Percentiles rank a stretch among this genome's conserved stretches.
Evolutionary conservation across 495 filamentous ascomycete genomes (phyloP).

Genomic region (Schizothecium vesticola): DNA sequence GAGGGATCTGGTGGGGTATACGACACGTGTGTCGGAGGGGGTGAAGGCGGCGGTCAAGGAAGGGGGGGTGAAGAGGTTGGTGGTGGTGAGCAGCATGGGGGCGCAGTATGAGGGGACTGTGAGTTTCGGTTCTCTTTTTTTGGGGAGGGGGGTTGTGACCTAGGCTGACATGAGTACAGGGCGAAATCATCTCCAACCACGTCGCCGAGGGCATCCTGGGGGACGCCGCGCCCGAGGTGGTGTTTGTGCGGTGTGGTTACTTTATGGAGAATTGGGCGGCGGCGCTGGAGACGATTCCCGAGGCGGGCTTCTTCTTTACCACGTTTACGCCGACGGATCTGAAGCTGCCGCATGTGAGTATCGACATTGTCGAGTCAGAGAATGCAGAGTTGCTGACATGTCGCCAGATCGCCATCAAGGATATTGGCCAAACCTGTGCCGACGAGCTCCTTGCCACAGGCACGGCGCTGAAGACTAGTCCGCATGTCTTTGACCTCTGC

Average conservation of each 20-base stretch:
- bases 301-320: conserved; percentile 17
- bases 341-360: conserved; percentile 15
- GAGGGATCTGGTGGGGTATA: conserved; percentile 10
- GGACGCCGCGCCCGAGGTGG: conserved; percentile 14
- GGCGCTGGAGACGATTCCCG: conserved; percentile 11
- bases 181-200: conserved; percentile 23
- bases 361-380: not conserved
- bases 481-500: conserved; percentile 22
- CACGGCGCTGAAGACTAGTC: not conserved
- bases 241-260: conserved; percentile 23
- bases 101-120: conserved; percentile 26
- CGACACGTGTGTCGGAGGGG: conserved; percentile 13
- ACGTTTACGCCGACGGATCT: conserved; percentile 18
- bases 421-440: conserved; percentile 19
- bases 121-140: not conserved
- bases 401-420: conserved; percentile 18
- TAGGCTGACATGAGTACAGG: conserved; percentile 4
- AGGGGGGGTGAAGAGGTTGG: conserved; percentile 21
- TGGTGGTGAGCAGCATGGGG: conserved; percentile 16
- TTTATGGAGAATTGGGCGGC: conserved; percentile 27
- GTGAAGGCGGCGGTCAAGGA: conserved; percentile 19
- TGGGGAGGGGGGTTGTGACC: not conserved
- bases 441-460: conserved; percentile 11
- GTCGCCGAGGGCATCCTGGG: conserved; percentile 15
- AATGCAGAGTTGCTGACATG: not conserved